Percentiles rank a stretch among this genome's conserved stretches.
Conservation (phyloP, 345 rosid genomes). For the Eutrema yunnanense region DNA sequence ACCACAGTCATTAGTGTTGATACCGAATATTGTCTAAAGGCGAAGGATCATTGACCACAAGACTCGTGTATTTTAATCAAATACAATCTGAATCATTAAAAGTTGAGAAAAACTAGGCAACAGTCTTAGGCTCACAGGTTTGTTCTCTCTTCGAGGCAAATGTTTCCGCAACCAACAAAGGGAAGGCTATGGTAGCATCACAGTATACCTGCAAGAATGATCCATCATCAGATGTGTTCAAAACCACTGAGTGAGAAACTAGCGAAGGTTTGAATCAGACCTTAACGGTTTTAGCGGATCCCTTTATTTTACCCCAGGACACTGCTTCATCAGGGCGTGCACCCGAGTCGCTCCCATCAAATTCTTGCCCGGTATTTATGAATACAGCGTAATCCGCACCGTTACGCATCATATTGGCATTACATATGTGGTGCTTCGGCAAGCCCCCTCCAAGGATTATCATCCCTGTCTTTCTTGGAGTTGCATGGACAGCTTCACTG, state of each 20-base stretch:
- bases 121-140: neutral
- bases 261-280: constrained; percentile 28
- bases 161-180: constrained; percentile 86
- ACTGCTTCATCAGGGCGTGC: constrained; percentile 95
- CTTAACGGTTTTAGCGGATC: constrained; percentile 84
- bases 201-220: constrained; percentile 64
- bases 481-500: constrained; percentile 77
- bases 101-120: neutral
- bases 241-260: neutral
- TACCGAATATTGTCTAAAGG: neutral
- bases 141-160: constrained; percentile 56
- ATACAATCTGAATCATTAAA: neutral
- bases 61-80: neutral
- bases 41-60: neutral
- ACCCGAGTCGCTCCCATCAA: constrained; percentile 97
- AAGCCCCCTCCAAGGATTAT: constrained; percentile 90
- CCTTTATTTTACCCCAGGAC: constrained; percentile 89
- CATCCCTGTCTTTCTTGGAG: constrained; percentile 78
- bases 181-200: constrained; percentile 96
- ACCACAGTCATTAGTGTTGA: neutral
- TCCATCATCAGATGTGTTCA: neutral
- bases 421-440: constrained; percentile 95
- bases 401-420: constrained; percentile 96
- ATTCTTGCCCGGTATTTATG: constrained; percentile 90
- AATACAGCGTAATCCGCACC: constrained; percentile 90